Percentiles rank a stretch among this genome's conserved stretches.
Conservation (phyloP, 768 basidiomycete genomes). For the Brasilioporus rufonigricans region DNA sequence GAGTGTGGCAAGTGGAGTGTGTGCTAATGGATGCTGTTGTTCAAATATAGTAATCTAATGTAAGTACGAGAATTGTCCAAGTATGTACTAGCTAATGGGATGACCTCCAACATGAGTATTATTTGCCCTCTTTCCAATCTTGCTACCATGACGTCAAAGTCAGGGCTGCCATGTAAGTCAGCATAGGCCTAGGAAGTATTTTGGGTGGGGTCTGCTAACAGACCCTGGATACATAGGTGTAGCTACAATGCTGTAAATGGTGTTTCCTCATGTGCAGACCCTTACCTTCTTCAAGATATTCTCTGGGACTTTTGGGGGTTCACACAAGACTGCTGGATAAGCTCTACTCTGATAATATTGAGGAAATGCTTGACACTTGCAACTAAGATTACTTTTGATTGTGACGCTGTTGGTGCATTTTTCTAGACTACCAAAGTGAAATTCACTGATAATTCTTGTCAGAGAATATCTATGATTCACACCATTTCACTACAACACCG, state of each 20-base stretch:
- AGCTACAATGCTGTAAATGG: slow-evolving; percentile 64
- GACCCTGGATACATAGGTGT: slow-evolving; percentile 29
- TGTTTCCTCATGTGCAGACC: slow-evolving; percentile 52
- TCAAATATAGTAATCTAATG: too few species aligned
- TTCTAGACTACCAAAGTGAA: neutral
- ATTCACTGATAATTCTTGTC: neutral
- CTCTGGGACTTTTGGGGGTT: slow-evolving; percentile 53
- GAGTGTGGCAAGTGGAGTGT: too few species aligned
- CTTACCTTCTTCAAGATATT: slow-evolving; percentile 50
- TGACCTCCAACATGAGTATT: too few species aligned
- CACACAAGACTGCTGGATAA: slow-evolving; percentile 49
- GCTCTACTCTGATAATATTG: neutral
- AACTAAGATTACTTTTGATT: slow-evolving; percentile 42
- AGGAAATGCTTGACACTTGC: neutral
- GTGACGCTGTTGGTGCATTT: slow-evolving; percentile 40
- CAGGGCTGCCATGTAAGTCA: slow-evolving; percentile 49
- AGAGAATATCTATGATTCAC: slow-evolving; percentile 46
- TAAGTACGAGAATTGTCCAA: too few species aligned
- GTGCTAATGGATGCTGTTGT: too few species aligned
- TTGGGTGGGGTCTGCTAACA: neutral
- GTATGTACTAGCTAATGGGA: too few species aligned
- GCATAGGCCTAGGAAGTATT: neutral
- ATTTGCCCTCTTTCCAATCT: slow-evolving; percentile 53
- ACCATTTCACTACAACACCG: slow-evolving; percentile 45
- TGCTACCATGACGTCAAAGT: slow-evolving; percentile 61